A percentile compares a stretch with the other conserved stretches of the same genome.
Conservation (phyloP, 2,329 filamentous ascomycete species). For the Colletotrichum sp. region DNA sequence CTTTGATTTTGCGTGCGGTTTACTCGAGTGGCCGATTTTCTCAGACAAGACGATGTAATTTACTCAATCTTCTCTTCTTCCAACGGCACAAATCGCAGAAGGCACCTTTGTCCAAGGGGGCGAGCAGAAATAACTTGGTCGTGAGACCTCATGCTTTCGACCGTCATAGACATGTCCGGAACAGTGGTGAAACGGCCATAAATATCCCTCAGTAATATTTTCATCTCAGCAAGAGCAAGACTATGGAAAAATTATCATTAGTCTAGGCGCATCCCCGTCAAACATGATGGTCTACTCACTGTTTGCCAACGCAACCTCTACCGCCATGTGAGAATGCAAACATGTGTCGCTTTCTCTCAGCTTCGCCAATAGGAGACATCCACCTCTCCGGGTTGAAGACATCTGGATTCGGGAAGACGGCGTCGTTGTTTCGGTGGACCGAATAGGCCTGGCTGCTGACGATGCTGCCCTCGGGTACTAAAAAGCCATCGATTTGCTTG, state of each 20-base stretch:
- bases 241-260: neutral
- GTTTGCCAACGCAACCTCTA: constrained; percentile 68
- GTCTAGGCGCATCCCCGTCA: constrained; percentile 25
- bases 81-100: neutral
- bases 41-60: neutral
- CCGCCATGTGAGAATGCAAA: constrained; percentile 72
- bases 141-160: constrained; percentile 9
- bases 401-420: constrained; percentile 80
- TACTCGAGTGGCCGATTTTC: accelerated
- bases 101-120: neutral
- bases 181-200: neutral
- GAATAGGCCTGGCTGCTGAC: constrained; percentile 68
- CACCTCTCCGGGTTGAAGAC: constrained; percentile 82
- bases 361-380: constrained; percentile 76
- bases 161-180: neutral
- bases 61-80: neutral
- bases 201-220: neutral
- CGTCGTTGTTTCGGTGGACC: constrained; percentile 60
- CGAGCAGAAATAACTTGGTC: constrained; percentile 12
- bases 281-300: constrained; percentile 55
- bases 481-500: constrained; percentile 58
- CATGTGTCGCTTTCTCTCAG: constrained; percentile 67
- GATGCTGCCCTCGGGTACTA: constrained; percentile 56
- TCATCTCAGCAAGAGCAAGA: constrained; percentile 12
- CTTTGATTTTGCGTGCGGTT: neutral